phyloP scores from a whole-genome alignment of 441 rosid genomes.

The Syzygium malaccense region DNA sequence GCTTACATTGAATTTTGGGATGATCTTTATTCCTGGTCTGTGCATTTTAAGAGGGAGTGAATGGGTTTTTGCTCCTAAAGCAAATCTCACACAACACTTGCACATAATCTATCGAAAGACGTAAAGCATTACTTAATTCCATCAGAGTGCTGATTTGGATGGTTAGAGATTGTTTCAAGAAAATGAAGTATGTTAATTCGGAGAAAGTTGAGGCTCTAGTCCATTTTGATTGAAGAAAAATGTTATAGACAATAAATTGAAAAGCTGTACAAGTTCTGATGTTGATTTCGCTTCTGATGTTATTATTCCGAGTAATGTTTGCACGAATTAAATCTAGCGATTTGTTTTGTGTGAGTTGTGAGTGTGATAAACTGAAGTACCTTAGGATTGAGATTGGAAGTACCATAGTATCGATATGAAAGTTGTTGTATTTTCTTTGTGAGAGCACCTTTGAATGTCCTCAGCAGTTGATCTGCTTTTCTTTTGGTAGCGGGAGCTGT shows the following conservation, averaged over 20 bases:
- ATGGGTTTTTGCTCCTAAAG: neutral
- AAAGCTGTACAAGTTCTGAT: neutral
- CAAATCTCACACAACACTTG: neutral
- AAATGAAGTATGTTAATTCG: neutral
- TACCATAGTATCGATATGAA: neutral
- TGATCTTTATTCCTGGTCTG: neutral
- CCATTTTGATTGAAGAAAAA: neutral
- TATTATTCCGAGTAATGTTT: neutral
- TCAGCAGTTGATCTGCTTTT: neutral
- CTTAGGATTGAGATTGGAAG: neutral
- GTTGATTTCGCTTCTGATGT: neutral
- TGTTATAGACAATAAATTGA: neutral
- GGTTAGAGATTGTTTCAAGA: neutral
- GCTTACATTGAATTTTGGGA: neutral
- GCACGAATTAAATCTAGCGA: neutral
- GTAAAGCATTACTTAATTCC: neutral
- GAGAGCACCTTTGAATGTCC: neutral
- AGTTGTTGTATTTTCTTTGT: neutral
- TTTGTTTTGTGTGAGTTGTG: neutral
- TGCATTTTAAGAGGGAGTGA: neutral
- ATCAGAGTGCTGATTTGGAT: neutral
- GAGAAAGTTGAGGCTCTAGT: neutral
- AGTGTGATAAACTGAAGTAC: neutral
- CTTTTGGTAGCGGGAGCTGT: neutral
- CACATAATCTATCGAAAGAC: neutral